A percentile compares a stretch with the other conserved stretches of the same genome.
Evolutionary conservation across 1,284 basidiomycete genomes (phyloP).

Genomic region (Cutaneotrichosporon spelunceum): DNA sequence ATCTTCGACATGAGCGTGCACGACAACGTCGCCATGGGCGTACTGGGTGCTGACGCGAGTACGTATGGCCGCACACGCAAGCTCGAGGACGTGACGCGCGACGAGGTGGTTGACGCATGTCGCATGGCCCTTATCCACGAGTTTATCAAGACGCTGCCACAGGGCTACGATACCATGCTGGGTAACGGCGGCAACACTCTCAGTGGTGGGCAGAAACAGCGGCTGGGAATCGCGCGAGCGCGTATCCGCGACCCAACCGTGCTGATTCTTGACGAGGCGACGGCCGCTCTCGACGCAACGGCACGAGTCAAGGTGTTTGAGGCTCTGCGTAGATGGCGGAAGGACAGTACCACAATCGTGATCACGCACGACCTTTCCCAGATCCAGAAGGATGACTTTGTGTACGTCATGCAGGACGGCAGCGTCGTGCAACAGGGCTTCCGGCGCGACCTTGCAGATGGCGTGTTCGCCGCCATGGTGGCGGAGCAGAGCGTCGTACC

Average conservation of each 20-base stretch:
- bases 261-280: slow-evolving; percentile 92
- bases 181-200: slow-evolving; percentile 71
- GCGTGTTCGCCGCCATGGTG: slow-evolving; percentile 52
- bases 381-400: slow-evolving; percentile 73
- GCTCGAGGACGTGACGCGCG: slow-evolving; percentile 57
- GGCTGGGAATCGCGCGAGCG: slow-evolving; percentile 86
- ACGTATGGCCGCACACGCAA: slow-evolving; percentile 31
- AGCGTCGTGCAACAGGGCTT: slow-evolving; percentile 84
- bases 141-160: slow-evolving; percentile 74
- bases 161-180: slow-evolving; percentile 81
- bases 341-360: slow-evolving; percentile 84
- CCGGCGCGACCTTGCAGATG: slow-evolving; percentile 65
- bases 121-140: slow-evolving; percentile 83
- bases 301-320: slow-evolving; percentile 84
- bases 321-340: slow-evolving; percentile 77
- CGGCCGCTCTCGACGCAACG: slow-evolving; percentile 87
- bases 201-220: slow-evolving; percentile 90
- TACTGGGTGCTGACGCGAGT: slow-evolving; percentile 57
- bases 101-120: slow-evolving; percentile 77
- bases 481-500: slow-evolving; percentile 48
- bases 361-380: slow-evolving; percentile 94
- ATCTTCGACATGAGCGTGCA: slow-evolving; percentile 78
- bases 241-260: slow-evolving; percentile 81
- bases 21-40: slow-evolving; percentile 83
- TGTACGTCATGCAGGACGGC: slow-evolving; percentile 85